A percentile compares a stretch with the other conserved stretches of the same genome.
Conservation (phyloP, 345 rosid species). For the rapeseed (Brassica napus) region Da-Ae NC_063446.1:26627501-26628000, state of each 20-base stretch:
- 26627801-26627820: too few relatives aligned
- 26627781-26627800: too few relatives aligned
- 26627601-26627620: constrained; percentile 67
- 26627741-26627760: too few relatives aligned
- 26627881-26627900: constrained; percentile 10
- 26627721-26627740: too few relatives aligned
- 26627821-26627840: too few relatives aligned
- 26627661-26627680: constrained; percentile 36
- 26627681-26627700: too few relatives aligned
- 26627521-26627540: constrained; percentile 52
- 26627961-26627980: not conserved
- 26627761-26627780: too few relatives aligned
- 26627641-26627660: constrained; percentile 50
- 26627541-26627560: constrained; percentile 71
- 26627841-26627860: constrained; percentile 37
- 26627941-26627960: too few relatives aligned
- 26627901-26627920: too few relatives aligned
- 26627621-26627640: constrained; percentile 49
- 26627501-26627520: constrained; percentile 66
- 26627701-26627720: too few relatives aligned
- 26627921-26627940: too few relatives aligned
- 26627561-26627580: constrained; percentile 63
- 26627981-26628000: constrained; percentile 40
- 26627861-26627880: constrained; percentile 63
- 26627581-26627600: constrained; percentile 81